Base-by-base conservation (phyloP, 805 yeast species). In the Candida corydali region DNA sequence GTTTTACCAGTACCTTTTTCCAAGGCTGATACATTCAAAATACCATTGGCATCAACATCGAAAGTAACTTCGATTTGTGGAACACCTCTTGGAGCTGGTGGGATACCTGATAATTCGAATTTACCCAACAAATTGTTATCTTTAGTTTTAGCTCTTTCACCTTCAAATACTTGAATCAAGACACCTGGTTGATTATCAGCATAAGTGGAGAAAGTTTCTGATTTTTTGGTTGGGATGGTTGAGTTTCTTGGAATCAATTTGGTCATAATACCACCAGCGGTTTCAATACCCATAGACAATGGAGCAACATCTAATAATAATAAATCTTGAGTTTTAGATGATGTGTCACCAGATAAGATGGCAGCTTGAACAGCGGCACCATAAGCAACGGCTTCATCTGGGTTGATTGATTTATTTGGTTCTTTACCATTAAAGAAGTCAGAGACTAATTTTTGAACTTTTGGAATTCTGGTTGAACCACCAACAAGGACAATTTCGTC, bases 311-410 rank as follows among this genome's bases (percentile, higher is more conserved):
- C 98, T 63, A 91, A 79, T 60, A 89, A 77, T 63, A 91, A 75
- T 66, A 88, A 75, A 67, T 88, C 97, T 75, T 88, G 96, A 44
- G 96, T 89, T 83, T 87, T 87, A 45, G 95, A 81, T 28, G 96
- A 88, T 52, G 91, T 82, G 70, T 88, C 96, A 73, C 97, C 97
- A 44, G 96, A 80, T 63, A 88, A 78, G 61, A 88, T 88, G 52
- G 96, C 96, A 51, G 96, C 96, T 76, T 88, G 97, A 52, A 88
- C 96, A 46, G 96, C 96, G 53, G 97, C 97, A 82, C 97, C 96
- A 73, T 88, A 88, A 59, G 97, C 97, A 69, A 88, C 97, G 59
- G 97, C 97, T 75, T 88, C 97, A 76, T 88, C 97, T 54, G 97
- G 96, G 80, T 88, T 88, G 69, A 88, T 88, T 37, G 96, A 86